A percentile compares a stretch with the other conserved stretches of the same genome.
Evolutionary conservation across 768 basidiomycete genomes (phyloP).

Genomic region (Boletus tylopilopsis): DNA sequence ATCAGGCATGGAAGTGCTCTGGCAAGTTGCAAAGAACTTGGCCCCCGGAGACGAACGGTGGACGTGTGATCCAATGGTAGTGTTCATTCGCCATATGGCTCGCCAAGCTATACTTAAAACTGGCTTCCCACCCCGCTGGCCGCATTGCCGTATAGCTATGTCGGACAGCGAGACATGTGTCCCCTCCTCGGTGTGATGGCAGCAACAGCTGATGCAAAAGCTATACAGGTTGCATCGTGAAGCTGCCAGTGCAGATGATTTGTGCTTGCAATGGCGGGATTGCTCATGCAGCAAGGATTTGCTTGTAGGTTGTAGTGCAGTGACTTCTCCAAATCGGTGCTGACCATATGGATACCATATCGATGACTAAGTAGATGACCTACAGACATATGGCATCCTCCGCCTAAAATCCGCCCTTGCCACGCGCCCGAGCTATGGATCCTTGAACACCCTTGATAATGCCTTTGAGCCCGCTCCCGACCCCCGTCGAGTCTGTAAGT

Average conservation of each 20-base stretch:
- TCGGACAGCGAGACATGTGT: not conserved
- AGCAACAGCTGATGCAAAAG: not conserved
- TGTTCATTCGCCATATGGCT: conserved; percentile 27
- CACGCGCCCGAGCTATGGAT: conserved; percentile 40
- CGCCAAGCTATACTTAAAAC: conserved; percentile 31
- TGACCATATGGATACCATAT: conserved; percentile 6
- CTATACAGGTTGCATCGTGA: not conserved
- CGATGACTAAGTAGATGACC: conserved; percentile 12
- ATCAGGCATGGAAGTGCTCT: conserved; percentile 46
- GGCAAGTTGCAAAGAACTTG: conserved; percentile 12
- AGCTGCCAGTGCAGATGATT: not conserved
- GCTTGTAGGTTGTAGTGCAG: no score
- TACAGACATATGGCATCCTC: not conserved
- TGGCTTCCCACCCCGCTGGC: conserved; percentile 32
- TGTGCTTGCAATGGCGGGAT: not conserved
- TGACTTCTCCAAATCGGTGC: no score
- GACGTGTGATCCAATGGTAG: conserved; percentile 25
- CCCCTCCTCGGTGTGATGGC: not conserved
- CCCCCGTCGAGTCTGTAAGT: conserved; percentile 36
- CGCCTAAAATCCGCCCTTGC: conserved; percentile 37
- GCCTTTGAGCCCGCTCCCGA: conserved; percentile 36
- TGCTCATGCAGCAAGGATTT: conserved; percentile 2
- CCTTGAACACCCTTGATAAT: conserved; percentile 42
- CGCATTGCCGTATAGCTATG: conserved; percentile 11
- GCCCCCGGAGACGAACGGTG: conserved; percentile 1